These are phyloP conservation scores for Curvularia eragrostidis DNA, from an alignment of 2,329 filamentous ascomycete species.

Conservation along the genomic window DNA sequence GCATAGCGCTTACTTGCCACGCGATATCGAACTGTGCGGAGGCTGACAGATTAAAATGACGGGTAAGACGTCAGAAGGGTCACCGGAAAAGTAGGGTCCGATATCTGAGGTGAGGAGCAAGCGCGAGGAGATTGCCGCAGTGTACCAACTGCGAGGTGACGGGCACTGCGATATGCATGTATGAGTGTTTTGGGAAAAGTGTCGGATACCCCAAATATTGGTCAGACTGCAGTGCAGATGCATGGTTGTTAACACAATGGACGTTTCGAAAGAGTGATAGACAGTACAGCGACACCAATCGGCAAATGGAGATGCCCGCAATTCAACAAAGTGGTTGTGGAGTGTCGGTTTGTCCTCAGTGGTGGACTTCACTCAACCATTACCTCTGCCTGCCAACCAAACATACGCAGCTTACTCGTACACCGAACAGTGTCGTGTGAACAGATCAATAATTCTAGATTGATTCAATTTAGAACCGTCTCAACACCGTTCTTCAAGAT, in stretches of 20 bases:
- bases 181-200: constrained; percentile 1
- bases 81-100: background rate
- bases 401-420: background rate
- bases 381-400: background rate
- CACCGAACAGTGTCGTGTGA: background rate
- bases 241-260: constrained; percentile 1
- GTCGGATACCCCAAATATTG: background rate
- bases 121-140: background rate
- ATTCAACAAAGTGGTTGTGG: background rate
- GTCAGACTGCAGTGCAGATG: background rate
- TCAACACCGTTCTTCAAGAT: background rate
- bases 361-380: background rate
- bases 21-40: background rate
- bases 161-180: background rate
- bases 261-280: background rate
- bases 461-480: background rate
- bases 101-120: background rate
- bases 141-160: constrained; percentile 5
- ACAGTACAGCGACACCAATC: background rate
- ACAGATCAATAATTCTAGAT: background rate
- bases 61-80: background rate
- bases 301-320: background rate
- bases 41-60: background rate
- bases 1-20: background rate
- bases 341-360: background rate